Conservation (phyloP, 768 basidiomycete genomes). For the Macrolepiota albuminosa region DNA sequence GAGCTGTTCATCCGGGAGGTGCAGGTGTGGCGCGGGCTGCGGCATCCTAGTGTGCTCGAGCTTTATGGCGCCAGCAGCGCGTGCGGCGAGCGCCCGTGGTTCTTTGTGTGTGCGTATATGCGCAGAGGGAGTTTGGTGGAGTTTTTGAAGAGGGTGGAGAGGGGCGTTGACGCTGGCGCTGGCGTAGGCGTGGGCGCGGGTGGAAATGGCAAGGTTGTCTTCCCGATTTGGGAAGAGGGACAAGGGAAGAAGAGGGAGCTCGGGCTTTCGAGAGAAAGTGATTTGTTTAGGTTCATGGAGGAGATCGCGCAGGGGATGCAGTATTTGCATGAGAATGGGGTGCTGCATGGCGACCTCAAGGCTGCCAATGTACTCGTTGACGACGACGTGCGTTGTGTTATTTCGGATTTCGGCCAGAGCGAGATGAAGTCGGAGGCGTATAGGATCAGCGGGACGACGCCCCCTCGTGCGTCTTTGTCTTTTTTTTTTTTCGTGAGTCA, state of each 20-base stretch:
- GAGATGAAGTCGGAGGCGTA: no score
- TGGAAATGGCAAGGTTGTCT: not conserved
- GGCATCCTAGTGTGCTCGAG: slow-evolving; percentile 66
- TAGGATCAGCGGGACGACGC: no score
- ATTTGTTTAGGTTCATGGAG: slow-evolving; percentile 57
- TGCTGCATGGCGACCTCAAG: slow-evolving; percentile 80
- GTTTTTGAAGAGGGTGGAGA: slow-evolving; percentile 42
- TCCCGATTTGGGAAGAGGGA: slow-evolving; percentile 5
- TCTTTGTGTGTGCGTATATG: slow-evolving; percentile 73
- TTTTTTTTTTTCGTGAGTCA: no score
- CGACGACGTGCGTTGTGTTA: no score
- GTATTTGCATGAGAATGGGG: slow-evolving; percentile 63
- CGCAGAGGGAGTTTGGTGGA: slow-evolving; percentile 58
- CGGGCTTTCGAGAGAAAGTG: slow-evolving; percentile 18
- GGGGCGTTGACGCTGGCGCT: not conserved
- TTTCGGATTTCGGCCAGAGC: no score
- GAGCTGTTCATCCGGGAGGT: slow-evolving; percentile 67
- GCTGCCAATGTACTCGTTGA: slow-evolving; percentile 72
- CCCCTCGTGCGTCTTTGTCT: no score
- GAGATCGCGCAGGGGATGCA: slow-evolving; percentile 81
- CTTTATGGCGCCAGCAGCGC: slow-evolving; percentile 78
- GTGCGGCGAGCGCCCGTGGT: slow-evolving; percentile 67
- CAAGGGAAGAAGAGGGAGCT: not conserved
- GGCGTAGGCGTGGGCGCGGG: not conserved
- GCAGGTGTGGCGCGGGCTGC: slow-evolving; percentile 65